Base-by-base conservation (phyloP, 768 basidiomycete species). In the Tephrocybe sp. region DNA sequence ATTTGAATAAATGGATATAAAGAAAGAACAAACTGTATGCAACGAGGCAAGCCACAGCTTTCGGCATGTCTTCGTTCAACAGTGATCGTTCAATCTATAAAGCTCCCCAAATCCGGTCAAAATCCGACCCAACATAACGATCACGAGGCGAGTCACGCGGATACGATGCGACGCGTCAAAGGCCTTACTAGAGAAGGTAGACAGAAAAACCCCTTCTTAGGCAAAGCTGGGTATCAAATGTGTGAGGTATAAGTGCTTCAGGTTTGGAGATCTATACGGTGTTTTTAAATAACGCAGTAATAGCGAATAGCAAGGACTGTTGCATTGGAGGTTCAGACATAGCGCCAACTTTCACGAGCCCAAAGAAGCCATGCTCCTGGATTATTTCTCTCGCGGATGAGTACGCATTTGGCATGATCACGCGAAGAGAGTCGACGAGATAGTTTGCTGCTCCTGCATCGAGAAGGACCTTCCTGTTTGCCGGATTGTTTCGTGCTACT, bases 401-500 rank as follows among this genome's bases (percentile, higher is more conserved):
- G 13, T 48, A 31, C 27, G 35, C 22, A 26, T 54, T 44, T 5
- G 49, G 53, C 26, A 34, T 48, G 25, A 49, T 46, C 18, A 32
- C 32, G 13, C 46, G 52, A 26, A 57, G 45, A 6, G 45, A 38
- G 21, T 41, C 24, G n/a, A 48, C 46, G 18, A 58, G 41, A 30
- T 54, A 54, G 4, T 43, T 42, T 1, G 42, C 37, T 16, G 39
- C 56, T 21, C 50, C 56, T 11, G 53, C 49, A 18, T 49, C 47
- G 25, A 55, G 42, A 4, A 58, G 47, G 5, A 47, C 50, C n/a
- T 38, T 28, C 27, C 37, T 44, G 18, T 45, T 49, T 19, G 27
- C 31, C 5, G 19, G 35, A 6, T 34, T 35, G 41, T 31, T 47
- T 26, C 34, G 34, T 15, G 56, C 39, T n/a, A 55, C 31, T 15